Base-by-base conservation (phyloP, 2,329 filamentous ascomycete species). In the Thielaviopsis punctulata region DNA sequence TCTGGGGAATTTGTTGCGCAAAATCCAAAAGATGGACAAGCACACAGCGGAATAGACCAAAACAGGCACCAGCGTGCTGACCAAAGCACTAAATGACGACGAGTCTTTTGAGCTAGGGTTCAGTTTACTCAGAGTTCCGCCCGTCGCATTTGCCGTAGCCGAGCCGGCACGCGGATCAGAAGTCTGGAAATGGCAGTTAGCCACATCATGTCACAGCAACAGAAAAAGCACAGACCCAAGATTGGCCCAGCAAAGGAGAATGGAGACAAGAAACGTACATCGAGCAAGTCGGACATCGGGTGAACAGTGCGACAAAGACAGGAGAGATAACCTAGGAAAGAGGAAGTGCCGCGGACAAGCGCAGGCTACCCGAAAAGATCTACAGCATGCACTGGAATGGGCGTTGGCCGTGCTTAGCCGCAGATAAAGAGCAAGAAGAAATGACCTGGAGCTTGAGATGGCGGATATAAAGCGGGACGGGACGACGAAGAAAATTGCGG, bases 51-150 rank as follows among this genome's bases (percentile, higher is more conserved):
- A 68, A 54, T 72, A 69, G 44, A 72, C 56, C 45, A 74, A 59
- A 4, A 78, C 68, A 9, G 77, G 77, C 7, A 76, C 57, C 18
- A 80, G 68, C 27, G 76, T 79, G 60, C 66, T 66, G 45, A 76
- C 63, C 13, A 73, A 62, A 1, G 67, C 61, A 23, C 61, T 59
- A 30, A 68, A 60, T 1, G 69, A 72, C 3, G 64, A 63, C 8
- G 67, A 70, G 58, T 69, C 63, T n/a, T 62, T 63, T 24, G 61
- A 55, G 60, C 58, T 59, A 15, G 61, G 55, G 15, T 62, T 60
- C 45, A 63, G 45, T 27, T 65, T 63, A 57, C 63, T 61, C 49
- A 70, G 45, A 33, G 68, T 68, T 57, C 65, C 62, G 56, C 61
- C 60, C 3, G 66, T 68, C 2, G 64, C 61, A 58, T 67, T 67